These are phyloP conservation scores for Globisporangium cystogenes DNA, from an alignment of 352 stramenopile genomes.

Conservation along the genomic window DNA sequence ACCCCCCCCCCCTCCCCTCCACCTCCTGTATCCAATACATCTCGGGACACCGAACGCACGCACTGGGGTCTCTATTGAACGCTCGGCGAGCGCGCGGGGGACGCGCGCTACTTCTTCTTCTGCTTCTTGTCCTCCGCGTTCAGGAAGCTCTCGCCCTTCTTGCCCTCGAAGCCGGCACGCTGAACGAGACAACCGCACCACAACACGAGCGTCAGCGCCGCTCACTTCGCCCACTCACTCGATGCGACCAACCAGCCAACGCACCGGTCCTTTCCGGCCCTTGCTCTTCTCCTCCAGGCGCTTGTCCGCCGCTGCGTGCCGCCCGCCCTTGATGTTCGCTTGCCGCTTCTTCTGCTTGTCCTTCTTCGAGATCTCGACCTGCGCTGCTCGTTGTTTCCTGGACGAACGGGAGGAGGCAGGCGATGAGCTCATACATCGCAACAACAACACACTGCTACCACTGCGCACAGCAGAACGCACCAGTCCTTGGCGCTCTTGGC, in stretches of 20 bases:
- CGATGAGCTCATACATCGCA: no score
- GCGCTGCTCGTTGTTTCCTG: conserved; percentile 55
- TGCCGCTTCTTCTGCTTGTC: conserved; percentile 58
- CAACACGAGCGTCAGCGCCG: neutral
- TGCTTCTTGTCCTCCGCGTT: conserved; percentile 56
- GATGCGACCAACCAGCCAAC: neutral
- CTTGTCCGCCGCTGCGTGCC: conserved; percentile 9
- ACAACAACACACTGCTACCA: neutral
- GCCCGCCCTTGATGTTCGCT: conserved; percentile 22
- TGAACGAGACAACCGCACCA: conserved; percentile 10
- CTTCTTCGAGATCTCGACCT: conserved; percentile 61
- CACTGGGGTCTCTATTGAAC: conserved; percentile 9
- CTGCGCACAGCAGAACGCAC: conserved; percentile 13
- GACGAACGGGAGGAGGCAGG: no score
- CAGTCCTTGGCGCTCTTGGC: conserved; percentile 77
- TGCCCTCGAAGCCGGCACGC: conserved; percentile 76
- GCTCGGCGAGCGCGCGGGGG: conserved; percentile 5
- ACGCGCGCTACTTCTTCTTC: conserved; percentile 35
- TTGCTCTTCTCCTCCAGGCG: conserved; percentile 28
- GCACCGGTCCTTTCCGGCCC: conserved; percentile 38
- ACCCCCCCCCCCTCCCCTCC: no score
- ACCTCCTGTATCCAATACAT: conserved; percentile 5
- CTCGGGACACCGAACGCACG: neutral
- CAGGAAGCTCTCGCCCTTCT: conserved; percentile 71
- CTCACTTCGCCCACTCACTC: neutral